phyloP scores from a whole-genome alignment of 2,329 filamentous ascomycete species.

The Microcyclosporella mali region DNA sequence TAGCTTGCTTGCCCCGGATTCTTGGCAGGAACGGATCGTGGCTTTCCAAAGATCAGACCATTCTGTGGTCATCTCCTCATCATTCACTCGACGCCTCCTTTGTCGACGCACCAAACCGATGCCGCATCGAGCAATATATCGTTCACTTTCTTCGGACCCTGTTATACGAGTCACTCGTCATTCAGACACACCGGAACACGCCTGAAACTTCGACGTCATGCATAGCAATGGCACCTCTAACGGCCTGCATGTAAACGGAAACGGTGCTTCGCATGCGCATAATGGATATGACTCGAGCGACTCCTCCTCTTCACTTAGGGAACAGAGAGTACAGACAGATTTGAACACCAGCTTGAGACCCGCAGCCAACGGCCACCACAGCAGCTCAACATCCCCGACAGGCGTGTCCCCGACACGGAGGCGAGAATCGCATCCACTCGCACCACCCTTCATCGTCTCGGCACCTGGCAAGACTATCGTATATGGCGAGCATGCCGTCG shows the following conservation, averaged over 20 bases:
- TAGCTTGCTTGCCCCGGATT: no score
- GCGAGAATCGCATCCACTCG: slow-evolving; percentile 50
- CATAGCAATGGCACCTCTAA: not conserved
- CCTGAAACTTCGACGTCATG: not conserved
- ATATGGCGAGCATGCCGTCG: slow-evolving; percentile 96
- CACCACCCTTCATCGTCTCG: slow-evolving; percentile 95
- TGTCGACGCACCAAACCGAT: no score
- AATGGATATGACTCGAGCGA: not conserved
- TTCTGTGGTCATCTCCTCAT: not conserved
- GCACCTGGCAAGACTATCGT: slow-evolving; percentile 98
- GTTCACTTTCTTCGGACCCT: no score
- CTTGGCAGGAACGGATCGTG: no score
- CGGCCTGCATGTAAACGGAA: slow-evolving; percentile 1
- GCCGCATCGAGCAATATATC: no score
- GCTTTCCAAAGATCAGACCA: slow-evolving; percentile 1
- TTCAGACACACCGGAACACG: no score
- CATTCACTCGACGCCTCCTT: no score
- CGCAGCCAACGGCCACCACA: slow-evolving; percentile 4
- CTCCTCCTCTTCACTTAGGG: not conserved
- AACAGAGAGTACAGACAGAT: not conserved
- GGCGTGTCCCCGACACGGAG: slow-evolving; percentile 9
- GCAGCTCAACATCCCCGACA: not conserved
- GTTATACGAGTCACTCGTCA: no score
- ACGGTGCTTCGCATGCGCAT: not conserved
- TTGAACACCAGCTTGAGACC: not conserved